These are phyloP conservation scores for Quercus mongolica DNA, from an alignment of 306 rosid genomes.

Conservation along the genomic window DNA sequence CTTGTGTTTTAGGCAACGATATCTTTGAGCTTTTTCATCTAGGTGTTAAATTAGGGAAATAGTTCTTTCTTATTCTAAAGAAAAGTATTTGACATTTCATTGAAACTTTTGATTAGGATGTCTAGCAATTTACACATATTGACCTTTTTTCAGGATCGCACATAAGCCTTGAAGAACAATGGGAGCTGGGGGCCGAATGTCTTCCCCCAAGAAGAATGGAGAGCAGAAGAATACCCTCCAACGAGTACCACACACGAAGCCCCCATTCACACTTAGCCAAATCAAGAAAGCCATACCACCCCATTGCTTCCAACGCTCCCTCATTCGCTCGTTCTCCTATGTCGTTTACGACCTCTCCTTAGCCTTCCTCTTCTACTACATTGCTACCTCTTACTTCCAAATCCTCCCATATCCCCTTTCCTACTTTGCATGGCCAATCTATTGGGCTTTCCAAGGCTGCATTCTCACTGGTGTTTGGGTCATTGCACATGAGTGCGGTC, in stretches of 20 bases:
- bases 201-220: not conserved
- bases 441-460: conserved; percentile 65
- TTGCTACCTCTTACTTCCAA: conserved; percentile 44
- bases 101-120: too few relatives aligned
- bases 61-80: too few relatives aligned
- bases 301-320: conserved; percentile 70
- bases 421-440: conserved; percentile 58
- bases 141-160: too few relatives aligned
- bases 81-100: too few relatives aligned
- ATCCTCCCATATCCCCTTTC: conserved; percentile 44
- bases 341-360: conserved; percentile 44
- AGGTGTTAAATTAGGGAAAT: too few relatives aligned
- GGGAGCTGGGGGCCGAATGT: conserved; percentile 21
- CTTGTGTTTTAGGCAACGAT: too few relatives aligned
- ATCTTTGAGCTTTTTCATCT: too few relatives aligned
- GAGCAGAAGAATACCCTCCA: conserved; percentile 11
- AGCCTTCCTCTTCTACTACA: conserved; percentile 21
- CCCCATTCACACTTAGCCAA: conserved; percentile 64
- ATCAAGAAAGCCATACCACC: conserved; percentile 69
- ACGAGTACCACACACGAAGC: conserved; percentile 49
- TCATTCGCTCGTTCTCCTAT: conserved; percentile 48
- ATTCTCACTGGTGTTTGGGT: conserved; percentile 66
- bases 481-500: conserved; percentile 86
- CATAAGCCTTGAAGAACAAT: not conserved
- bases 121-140: too few relatives aligned